Conservation (phyloP, 2,329 filamentous ascomycete species). For the Claviceps sp. region DNA sequence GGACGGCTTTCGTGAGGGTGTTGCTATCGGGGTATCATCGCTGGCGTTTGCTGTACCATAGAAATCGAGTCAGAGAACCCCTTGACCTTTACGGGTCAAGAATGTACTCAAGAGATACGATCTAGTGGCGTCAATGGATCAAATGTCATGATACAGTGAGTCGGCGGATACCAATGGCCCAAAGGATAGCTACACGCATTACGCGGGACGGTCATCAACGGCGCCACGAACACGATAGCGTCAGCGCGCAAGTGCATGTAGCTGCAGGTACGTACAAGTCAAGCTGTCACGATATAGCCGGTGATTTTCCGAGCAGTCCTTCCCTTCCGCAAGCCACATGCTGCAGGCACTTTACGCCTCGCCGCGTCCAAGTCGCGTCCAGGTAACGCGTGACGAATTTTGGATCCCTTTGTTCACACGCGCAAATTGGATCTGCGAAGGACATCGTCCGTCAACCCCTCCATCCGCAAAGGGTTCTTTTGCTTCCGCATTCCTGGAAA, state of each 20-base stretch:
- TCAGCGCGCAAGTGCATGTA: background rate
- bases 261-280: background rate
- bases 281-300: background rate
- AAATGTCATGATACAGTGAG: constrained; percentile 1
- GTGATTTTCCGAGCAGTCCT: background rate
- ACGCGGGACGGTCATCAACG: background rate
- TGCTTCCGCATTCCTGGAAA: too few species aligned
- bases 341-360: constrained; percentile 12
- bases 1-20: constrained; percentile 16
- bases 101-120: constrained; percentile 1
- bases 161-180: background rate
- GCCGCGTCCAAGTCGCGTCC: background rate
- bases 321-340: background rate
- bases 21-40: constrained; percentile 38
- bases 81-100: background rate
- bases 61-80: background rate
- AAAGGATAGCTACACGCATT: background rate
- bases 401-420: too few species aligned
- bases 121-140: background rate
- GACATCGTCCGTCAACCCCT: background rate
- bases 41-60: constrained; percentile 13
- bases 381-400: too few species aligned
- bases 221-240: constrained; percentile 6
- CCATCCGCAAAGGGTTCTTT: background rate
- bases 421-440: too few species aligned